Percentiles rank a stretch among this genome's conserved stretches.
Evolutionary conservation across 352 stramenopile species (phyloP).

Genomic region (Globisporangium recalcitrans): DNA sequence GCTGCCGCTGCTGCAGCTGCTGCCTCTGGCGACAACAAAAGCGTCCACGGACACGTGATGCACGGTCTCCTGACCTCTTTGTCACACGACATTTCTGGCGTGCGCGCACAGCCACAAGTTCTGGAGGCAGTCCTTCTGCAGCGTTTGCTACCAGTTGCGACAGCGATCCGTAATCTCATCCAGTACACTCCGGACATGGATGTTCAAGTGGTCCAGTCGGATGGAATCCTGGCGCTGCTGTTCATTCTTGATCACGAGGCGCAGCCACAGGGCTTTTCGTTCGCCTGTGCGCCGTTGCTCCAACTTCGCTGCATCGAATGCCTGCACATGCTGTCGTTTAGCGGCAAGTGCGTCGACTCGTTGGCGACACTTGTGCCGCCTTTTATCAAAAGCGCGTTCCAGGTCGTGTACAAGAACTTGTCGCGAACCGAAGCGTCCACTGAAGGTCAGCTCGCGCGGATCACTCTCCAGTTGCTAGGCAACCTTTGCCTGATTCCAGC

Average conservation of each 20-base stretch:
- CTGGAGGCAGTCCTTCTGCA: slow-evolving; percentile 69
- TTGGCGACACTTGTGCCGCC: slow-evolving; percentile 70
- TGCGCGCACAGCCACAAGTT: slow-evolving; percentile 59
- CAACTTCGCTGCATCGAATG: slow-evolving; percentile 83
- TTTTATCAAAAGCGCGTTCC: slow-evolving; percentile 83
- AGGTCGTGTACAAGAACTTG: slow-evolving; percentile 82
- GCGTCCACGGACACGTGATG: slow-evolving; percentile 65
- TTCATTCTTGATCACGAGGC: slow-evolving; percentile 81
- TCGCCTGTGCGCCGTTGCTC: slow-evolving; percentile 64
- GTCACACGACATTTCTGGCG: slow-evolving; percentile 64
- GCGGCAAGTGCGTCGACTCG: slow-evolving; percentile 68
- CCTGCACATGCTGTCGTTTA: slow-evolving; percentile 86
- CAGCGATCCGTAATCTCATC: slow-evolving; percentile 72
- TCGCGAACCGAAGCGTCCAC: slow-evolving; percentile 72
- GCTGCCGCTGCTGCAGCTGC: slow-evolving; percentile 18
- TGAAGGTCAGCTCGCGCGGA: slow-evolving; percentile 71
- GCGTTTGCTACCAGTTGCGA: slow-evolving; percentile 70
- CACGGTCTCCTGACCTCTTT: slow-evolving; percentile 62
- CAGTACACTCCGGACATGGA: slow-evolving; percentile 85
- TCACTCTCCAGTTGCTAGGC: slow-evolving; percentile 76
- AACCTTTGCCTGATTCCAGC: slow-evolving; percentile 83
- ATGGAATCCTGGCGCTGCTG: slow-evolving; percentile 66
- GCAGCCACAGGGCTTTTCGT: slow-evolving; percentile 75
- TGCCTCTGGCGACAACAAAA: slow-evolving; percentile 36
- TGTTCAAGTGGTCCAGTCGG: slow-evolving; percentile 68